These are phyloP conservation scores for Xylaria flabelliformis DNA, from an alignment of 495 filamentous ascomycete genomes.

Conservation along the genomic window DNA sequence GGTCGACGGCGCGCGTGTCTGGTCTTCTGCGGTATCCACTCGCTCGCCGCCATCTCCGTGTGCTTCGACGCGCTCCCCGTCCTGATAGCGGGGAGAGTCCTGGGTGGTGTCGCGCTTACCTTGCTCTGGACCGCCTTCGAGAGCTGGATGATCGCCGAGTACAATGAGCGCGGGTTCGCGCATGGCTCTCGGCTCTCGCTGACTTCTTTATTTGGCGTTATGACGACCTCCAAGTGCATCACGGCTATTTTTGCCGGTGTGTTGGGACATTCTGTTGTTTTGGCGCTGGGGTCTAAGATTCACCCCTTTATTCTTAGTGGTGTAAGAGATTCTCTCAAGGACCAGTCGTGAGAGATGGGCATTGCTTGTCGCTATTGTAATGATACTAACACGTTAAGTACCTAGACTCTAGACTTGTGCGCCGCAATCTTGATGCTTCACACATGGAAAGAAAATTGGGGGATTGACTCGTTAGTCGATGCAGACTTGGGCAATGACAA, in stretches of 20 bases:
- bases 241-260: conserved; percentile 51
- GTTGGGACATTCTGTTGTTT: conserved; percentile 48
- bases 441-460: conserved; percentile 52
- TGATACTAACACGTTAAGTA: background rate
- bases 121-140: conserved; percentile 57
- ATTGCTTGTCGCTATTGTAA: conserved; percentile 20
- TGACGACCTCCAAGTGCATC: conserved; percentile 53
- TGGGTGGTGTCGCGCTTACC: conserved; percentile 53
- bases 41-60: conserved; percentile 54
- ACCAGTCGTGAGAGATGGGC: background rate
- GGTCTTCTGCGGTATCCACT: conserved; percentile 51
- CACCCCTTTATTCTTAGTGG: conserved; percentile 52
- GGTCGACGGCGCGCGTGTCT: conserved; percentile 51
- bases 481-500: background rate
- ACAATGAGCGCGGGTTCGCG: conserved; percentile 41
- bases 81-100: conserved; percentile 49
- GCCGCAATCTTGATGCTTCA: conserved; percentile 44
- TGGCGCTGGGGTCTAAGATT: conserved; percentile 48
- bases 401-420: conserved; percentile 31
- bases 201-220: conserved; percentile 51
- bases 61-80: conserved; percentile 44
- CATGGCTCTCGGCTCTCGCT: conserved; percentile 32
- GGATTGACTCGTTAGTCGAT: conserved; percentile 22
- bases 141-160: conserved; percentile 60
- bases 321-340: conserved; percentile 27